These are phyloP conservation scores for Pseudopediastrum boryanum DNA, from an alignment of 139 green algal species.

Conservation along the genomic window DNA sequence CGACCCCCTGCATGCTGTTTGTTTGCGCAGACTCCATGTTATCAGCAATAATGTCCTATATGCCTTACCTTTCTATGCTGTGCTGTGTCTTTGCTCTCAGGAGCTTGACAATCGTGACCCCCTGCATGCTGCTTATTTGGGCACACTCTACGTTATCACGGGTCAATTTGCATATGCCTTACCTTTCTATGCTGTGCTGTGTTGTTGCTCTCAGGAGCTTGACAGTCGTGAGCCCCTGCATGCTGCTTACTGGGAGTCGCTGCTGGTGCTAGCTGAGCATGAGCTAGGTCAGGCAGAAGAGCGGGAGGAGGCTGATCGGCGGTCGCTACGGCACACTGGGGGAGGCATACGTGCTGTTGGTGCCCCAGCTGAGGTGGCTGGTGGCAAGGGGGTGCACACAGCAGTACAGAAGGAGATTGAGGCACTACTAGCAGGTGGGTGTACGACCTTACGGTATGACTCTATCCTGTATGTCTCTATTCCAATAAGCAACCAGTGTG, in stretches of 20 bases:
- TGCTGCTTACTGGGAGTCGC: conserved; percentile 41
- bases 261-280: conserved; percentile 41
- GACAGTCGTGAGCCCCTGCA: conserved; percentile 67
- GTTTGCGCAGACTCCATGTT: no score
- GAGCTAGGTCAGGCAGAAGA: conserved; percentile 17
- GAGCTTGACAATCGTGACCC: conserved; percentile 74
- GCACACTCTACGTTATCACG: no score
- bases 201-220: conserved; percentile 55
- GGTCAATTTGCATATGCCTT: not conserved
- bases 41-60: no score
- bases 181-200: not conserved
- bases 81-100: conserved; percentile 33
- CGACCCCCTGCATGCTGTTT: no score
- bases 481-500: no score
- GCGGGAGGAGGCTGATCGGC: conserved; percentile 4
- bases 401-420: conserved; percentile 22
- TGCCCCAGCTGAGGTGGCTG: conserved; percentile 1
- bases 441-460: not conserved
- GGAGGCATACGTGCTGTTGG: not conserved
- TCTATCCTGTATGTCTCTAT: no score
- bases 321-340: not conserved
- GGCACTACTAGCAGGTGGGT: conserved; percentile 38
- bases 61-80: not conserved
- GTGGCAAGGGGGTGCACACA: not conserved
- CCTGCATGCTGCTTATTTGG: no score